These are phyloP conservation scores for Aspergillus quadricinctus DNA, from an alignment of 2,329 filamentous ascomycete genomes.

Conservation along the genomic window DNA sequence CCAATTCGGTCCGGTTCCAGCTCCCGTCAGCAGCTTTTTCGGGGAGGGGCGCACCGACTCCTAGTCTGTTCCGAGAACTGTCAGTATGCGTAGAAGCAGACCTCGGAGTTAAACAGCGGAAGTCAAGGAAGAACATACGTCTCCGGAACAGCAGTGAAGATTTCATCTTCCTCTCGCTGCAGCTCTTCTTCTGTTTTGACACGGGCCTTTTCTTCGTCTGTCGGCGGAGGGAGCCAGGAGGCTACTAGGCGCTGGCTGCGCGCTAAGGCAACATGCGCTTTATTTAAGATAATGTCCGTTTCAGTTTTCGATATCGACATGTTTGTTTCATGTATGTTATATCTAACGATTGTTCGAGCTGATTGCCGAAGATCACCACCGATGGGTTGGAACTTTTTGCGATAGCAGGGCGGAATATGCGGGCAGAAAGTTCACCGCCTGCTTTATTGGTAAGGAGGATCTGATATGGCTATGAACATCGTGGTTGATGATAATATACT, in stretches of 20 bases:
- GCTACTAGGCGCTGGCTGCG: conserved; percentile 52
- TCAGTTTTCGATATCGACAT: conserved; percentile 38
- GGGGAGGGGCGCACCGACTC: conserved; percentile 46
- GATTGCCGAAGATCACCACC: background rate
- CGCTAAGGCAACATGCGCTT: conserved; percentile 50
- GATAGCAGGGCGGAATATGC: conserved; percentile 9
- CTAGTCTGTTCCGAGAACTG: conserved; percentile 33
- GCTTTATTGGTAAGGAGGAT: background rate
- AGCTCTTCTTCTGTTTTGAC: conserved; percentile 43
- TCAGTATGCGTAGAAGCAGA: background rate
- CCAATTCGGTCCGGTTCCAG: conserved; percentile 37
- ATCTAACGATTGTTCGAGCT: background rate
- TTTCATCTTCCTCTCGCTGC: conserved; percentile 51
- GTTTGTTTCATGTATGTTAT: background rate
- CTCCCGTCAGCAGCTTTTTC: conserved; percentile 36
- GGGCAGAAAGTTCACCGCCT: conserved; percentile 7
- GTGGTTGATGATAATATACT: background rate
- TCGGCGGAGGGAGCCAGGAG: conserved; percentile 53
- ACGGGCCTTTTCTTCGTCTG: conserved; percentile 34
- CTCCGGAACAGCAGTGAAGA: conserved; percentile 52
- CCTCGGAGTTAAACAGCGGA: background rate
- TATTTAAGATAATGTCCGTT: conserved; percentile 54
- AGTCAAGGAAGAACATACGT: conserved; percentile 37
- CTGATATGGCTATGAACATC: background rate
- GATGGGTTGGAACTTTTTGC: conserved; percentile 1